Evolutionary conservation across 2,329 filamentous ascomycete species (phyloP).

Genomic region (Venturia nashicola): DNA sequence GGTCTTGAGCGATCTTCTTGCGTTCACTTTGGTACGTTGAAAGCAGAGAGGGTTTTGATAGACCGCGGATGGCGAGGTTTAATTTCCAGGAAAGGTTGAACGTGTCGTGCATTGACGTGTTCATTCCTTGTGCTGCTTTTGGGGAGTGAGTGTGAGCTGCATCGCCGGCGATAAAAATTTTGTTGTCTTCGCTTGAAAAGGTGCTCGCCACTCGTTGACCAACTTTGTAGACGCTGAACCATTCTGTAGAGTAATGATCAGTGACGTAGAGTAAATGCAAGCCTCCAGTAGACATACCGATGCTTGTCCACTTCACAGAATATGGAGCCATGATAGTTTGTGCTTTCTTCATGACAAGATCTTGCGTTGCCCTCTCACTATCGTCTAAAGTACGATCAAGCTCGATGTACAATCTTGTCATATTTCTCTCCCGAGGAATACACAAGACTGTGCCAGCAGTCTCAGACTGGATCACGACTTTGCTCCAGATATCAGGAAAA

Average conservation of each 20-base stretch:
- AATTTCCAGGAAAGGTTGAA: constrained; percentile 34
- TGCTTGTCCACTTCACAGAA: constrained; percentile 30
- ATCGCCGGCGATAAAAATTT: constrained; percentile 38
- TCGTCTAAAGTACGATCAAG: constrained; percentile 19
- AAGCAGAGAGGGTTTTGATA: constrained; percentile 25
- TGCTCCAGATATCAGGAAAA: constrained; percentile 66
- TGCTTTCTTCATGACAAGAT: constrained; percentile 59
- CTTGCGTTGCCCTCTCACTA: constrained; percentile 34
- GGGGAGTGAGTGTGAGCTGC: constrained; percentile 28
- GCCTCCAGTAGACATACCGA: constrained; percentile 12
- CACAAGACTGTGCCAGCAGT: constrained; percentile 58
- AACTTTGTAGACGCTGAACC: constrained; percentile 41
- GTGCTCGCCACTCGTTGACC: constrained; percentile 35
- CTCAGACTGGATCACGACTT: constrained; percentile 56
- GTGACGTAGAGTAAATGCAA: too few relatives aligned
- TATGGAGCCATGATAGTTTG: constrained; percentile 24
- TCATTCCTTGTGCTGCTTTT: constrained; percentile 33
- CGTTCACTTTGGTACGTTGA: constrained; percentile 29
- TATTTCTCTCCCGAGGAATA: constrained; percentile 59
- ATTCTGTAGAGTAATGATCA: constrained; percentile 24
- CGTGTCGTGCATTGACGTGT: constrained; percentile 32
- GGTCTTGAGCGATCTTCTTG: constrained; percentile 30
- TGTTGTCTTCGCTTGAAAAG: constrained; percentile 29
- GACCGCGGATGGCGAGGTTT: constrained; percentile 26
- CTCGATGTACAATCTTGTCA: constrained; percentile 51